Evolutionary conservation across 169 alveolate genomes (phyloP).

Genomic region (Miamiensis avidus): DNA sequence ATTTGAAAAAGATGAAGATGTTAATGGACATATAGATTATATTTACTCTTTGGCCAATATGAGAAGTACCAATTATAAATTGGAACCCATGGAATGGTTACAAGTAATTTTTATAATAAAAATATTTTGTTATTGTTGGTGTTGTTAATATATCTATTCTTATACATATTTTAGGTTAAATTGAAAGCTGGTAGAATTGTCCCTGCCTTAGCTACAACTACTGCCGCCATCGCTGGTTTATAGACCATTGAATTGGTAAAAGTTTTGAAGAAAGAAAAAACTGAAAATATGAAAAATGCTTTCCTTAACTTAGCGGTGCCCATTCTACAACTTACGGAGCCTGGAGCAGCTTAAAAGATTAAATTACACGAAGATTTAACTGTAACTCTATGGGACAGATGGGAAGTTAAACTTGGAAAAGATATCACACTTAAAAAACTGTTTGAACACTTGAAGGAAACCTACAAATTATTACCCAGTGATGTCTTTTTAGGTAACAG

Average conservation of each 20-base stretch:
- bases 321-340: conserved; percentile 76
- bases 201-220: conserved; percentile 90
- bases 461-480: conserved; percentile 54
- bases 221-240: conserved; percentile 86
- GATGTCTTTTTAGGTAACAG: conserved; percentile 69
- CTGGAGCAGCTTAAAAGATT: conserved; percentile 70
- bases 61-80: conserved; percentile 74
- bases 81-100: conserved; percentile 82
- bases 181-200: conserved; percentile 87
- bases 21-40: conserved; percentile 81
- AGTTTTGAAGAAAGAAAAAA: conserved; percentile 25
- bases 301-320: conserved; percentile 82
- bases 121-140: too few species aligned
- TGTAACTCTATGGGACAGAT: conserved; percentile 82
- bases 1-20: conserved; percentile 86
- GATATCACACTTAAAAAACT: conserved; percentile 50
- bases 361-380: conserved; percentile 56
- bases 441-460: conserved; percentile 44
- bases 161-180: conserved; percentile 57
- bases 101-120: not conserved
- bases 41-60: conserved; percentile 79
- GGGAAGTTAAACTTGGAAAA: conserved; percentile 60
- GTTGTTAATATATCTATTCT: too few species aligned
- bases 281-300: conserved; percentile 58
- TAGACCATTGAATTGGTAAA: conserved; percentile 76